Evolutionary conservation across 2,329 filamentous ascomycete species (phyloP), one percentile per base, ranked within the genome.

Genomic region (Xylariaceae sp.): DNA sequence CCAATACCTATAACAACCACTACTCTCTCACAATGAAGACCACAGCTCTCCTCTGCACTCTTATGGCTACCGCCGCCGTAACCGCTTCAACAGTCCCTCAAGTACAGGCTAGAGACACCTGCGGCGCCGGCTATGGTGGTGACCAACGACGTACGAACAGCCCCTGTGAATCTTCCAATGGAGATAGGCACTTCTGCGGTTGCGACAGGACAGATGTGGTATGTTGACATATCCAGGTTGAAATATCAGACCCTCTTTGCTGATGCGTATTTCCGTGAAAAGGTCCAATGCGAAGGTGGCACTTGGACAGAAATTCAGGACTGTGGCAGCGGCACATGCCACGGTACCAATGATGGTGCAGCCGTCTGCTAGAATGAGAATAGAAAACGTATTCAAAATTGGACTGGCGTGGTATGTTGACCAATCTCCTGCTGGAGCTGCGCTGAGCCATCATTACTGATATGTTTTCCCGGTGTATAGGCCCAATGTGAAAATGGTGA

Each of bases 141-240:
- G 57, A 60, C 52, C 60, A 62, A 46, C 46, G 60, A 32, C 60
- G 60, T 40, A 62, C 60, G 14, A 60, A 60, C 54, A 62, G 60
- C 29, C 52, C 54, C 23, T 60, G 57, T 44, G 5, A 53, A n/a
- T 12, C 60, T 20, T 56, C 51, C 26, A 62, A 62, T 40, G 60
- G 60, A 2, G 60, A 60, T 47, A 45, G 57, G 7, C 40, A 53
- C 12, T 62, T 62, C 52, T 62, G 60, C 54, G 60, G 60, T 5
- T 60, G 60, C 26, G 60, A 62, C 40, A 40, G 60, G 16, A 60
- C 60, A 7, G 60, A 37, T n/a, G 52, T 60, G 18, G 60, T 60
- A 60, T 10, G 60, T 53, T 52, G 19, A 55, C 12, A 37, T 37
- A 12, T 3, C 32, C 32, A 7, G 9, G 32, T 16, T 16, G 14